A percentile compares a stretch with the other conserved stretches of the same genome.
phyloP scores from a whole-genome alignment of 2,329 filamentous ascomycete genomes.

The Ambrosiella xylebori region DNA sequence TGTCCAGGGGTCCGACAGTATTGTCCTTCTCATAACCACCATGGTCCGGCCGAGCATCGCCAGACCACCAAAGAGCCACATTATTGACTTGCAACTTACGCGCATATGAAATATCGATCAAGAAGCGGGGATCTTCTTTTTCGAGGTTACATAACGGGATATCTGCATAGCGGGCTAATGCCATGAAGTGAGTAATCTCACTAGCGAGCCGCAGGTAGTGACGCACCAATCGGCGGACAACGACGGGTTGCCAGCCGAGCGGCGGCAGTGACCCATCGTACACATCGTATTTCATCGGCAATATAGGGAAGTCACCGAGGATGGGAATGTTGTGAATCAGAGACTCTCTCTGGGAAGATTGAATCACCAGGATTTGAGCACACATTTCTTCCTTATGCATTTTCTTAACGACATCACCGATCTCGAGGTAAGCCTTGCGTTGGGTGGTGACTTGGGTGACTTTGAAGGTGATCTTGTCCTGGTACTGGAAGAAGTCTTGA shows the following conservation, averaged over 20 bases:
- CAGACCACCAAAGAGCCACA: slow-evolving; percentile 94
- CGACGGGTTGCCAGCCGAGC: slow-evolving; percentile 81
- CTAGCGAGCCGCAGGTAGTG: slow-evolving; percentile 87
- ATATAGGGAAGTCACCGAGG: slow-evolving; percentile 66
- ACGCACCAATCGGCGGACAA: slow-evolving; percentile 68
- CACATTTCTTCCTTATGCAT: slow-evolving; percentile 70
- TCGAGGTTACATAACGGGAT: slow-evolving; percentile 92
- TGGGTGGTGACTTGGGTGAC: slow-evolving; percentile 75
- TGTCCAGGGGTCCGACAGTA: slow-evolving; percentile 64
- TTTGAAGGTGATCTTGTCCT: slow-evolving; percentile 71
- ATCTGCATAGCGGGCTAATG: slow-evolving; percentile 80
- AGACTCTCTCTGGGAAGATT: slow-evolving; percentile 69
- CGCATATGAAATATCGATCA: slow-evolving; percentile 93
- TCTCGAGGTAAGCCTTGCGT: slow-evolving; percentile 73
- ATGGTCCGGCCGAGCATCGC: slow-evolving; percentile 73
- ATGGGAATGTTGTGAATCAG: slow-evolving; percentile 73
- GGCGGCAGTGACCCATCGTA: slow-evolving; percentile 77
- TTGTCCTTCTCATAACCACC: slow-evolving; percentile 92
- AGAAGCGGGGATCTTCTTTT: slow-evolving; percentile 77
- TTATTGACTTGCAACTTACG: slow-evolving; percentile 77
- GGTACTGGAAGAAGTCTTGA: slow-evolving; percentile 73
- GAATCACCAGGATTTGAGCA: slow-evolving; percentile 71
- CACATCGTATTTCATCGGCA: slow-evolving; percentile 66
- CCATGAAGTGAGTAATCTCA: slow-evolving; percentile 78
- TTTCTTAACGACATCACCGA: slow-evolving; percentile 78